Evolutionary conservation across 106 monocot species (phyloP).

Genomic region (Hemerocallis citrina): DNA sequence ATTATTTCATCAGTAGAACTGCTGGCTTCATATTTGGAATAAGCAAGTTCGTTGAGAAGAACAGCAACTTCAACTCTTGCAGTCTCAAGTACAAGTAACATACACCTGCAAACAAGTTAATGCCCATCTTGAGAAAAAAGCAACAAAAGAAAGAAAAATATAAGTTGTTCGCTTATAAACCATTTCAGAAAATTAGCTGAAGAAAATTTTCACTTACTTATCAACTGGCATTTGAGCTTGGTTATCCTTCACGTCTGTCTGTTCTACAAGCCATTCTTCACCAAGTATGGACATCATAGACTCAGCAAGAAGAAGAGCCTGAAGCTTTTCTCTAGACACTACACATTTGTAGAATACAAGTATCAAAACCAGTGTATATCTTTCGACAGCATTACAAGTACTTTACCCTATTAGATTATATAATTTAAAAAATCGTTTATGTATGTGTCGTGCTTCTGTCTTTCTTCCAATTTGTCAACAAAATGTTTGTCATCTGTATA

Average conservation of each 20-base stretch:
- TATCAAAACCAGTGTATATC: background rate
- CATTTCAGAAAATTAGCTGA: background rate
- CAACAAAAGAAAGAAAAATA: no score
- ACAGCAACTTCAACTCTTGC: constrained; percentile 93
- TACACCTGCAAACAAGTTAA: constrained; percentile 45
- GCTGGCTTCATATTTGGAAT: constrained; percentile 74
- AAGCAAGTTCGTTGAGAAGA: constrained; percentile 86
- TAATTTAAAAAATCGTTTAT: no score
- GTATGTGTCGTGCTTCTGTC: no score
- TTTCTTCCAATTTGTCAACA: no score
- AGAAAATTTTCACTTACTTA: constrained; percentile 43
- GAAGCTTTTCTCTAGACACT: constrained; percentile 85
- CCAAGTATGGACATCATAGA: constrained; percentile 77
- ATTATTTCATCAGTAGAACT: constrained; percentile 39
- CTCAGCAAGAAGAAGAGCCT: constrained; percentile 76
- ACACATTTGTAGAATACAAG: constrained; percentile 8
- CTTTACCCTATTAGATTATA: background rate
- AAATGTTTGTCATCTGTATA: background rate
- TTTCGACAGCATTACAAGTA: background rate
- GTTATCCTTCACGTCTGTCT: constrained; percentile 22
- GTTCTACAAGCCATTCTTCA: constrained; percentile 64
- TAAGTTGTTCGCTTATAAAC: no score
- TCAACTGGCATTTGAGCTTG: constrained; percentile 41
- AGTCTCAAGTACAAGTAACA: constrained; percentile 87
- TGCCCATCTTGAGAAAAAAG: no score